Evolutionary conservation across 2,329 filamentous ascomycete species (phyloP), one percentile per base, ranked within the genome.

Genomic region (Pseudogymnoascus sp.): DNA sequence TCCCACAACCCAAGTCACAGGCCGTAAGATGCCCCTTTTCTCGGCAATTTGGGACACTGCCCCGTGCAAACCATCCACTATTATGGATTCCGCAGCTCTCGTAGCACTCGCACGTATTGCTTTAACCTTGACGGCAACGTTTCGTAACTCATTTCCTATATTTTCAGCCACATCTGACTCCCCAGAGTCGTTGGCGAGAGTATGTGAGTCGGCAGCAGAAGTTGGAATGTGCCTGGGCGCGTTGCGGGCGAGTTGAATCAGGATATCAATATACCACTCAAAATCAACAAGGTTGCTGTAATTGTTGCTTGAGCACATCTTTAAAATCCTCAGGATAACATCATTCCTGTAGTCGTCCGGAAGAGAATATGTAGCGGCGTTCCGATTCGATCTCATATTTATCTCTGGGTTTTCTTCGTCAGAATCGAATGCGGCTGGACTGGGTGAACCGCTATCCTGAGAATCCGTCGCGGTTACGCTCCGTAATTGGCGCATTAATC

Each of bases 231-330:
- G 49, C 28, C 49, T 55, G 0, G 79, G 89, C 18, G 88, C 80
- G 76, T 90, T 81, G 71, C 88, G 86, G 41, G 97, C 86, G 12
- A 99, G 82, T 72, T 96, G 91, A 4, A 91, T 88, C 31, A 99
- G 78, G 28, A 96, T 85, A 67, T 95, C 90, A 67, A 97, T 89
- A 74, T 97, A 97, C 95, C 95, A 99, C 68, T 97, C 93, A 73
- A 99, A 99, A 72, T 99, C 93, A 61, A 83, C 79, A 58, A 99
- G 81, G 71, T 92, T 91, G 40, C 84, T 83, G 73, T 97, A 99
- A 65, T 92, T 96, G 67, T 93, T 89, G 67, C 87, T 86, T 7
- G 91, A 90, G 74, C 93, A 97, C 86, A 99, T 96, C 65, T 88
- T 86, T 9, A 97, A 74, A 64, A 97, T 91, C 64, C 90, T 85